Evolutionary conservation across 2,329 filamentous ascomycete species (phyloP), one percentile per base, ranked within the genome.

Genomic region (Colletotrichum incanum): DNA sequence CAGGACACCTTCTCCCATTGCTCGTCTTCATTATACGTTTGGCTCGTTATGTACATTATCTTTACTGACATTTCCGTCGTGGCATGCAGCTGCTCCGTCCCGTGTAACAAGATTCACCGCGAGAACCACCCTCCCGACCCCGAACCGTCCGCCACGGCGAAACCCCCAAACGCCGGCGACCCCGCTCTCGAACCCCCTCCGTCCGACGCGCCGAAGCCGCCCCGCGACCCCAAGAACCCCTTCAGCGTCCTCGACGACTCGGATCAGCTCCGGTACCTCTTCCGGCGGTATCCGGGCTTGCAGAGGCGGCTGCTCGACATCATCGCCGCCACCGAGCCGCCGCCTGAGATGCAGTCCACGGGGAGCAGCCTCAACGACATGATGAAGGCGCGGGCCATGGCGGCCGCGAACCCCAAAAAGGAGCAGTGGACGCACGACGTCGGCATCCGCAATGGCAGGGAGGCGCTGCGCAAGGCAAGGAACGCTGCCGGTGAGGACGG

Each of bases 391-490:
- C 65, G 58, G 31, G 74, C 74, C 14, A 41, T 71, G 28, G 68
- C 72, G 31, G 73, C 65, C 11, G 71, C 69, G n/a, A 72, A 66
- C 31, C 75, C 69, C 65, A 83, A 82, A 69, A 82, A 82, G 55
- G 79, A 83, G 69, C 79, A 82, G 59, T 93, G 91, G 91, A 89
- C 87, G 28, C 83, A 84, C 55, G 89, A 92, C 61, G 83, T 87
- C 7, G 91, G 90, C 8, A 83, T 91, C 60, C 83, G 86, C 65
- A 86, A 86, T 26, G 91, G 89, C 1, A 86, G 89, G 55, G 83
- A 86, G 26, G 86, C 86, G 18, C 80, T 93, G 70, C 86, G 86
- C 52, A 84, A 80, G 65, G 86, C 87, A 43, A 84, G 87, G 69
- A 82, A 83, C 41, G 83, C 85, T 39, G 83, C 85, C 1, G 84